Conservation (phyloP, 139 green algal species). For the Asterochloris erici region DNA sequence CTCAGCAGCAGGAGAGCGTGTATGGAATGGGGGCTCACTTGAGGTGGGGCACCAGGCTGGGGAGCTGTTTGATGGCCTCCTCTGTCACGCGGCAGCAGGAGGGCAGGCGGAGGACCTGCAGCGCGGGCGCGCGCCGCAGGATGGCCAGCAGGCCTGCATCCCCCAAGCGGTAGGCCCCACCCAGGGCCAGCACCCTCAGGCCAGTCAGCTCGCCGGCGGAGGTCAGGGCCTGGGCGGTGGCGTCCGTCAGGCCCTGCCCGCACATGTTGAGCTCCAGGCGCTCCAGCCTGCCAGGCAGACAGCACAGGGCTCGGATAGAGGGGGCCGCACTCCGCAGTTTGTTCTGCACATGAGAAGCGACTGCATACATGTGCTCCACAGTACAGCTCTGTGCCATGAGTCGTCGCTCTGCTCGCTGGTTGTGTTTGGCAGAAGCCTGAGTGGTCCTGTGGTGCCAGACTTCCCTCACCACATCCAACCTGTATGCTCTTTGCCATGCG, state of each 20-base stretch:
- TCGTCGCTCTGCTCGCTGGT: too few relatives aligned
- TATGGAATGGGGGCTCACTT: not conserved
- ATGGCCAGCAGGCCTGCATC: conserved; percentile 43
- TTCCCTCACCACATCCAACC: too few relatives aligned
- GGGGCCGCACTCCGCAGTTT: not conserved
- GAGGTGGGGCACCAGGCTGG: conserved; percentile 37
- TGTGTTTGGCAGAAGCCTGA: too few relatives aligned
- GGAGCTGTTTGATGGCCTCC: conserved; percentile 32
- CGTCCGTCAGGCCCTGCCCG: conserved; percentile 56
- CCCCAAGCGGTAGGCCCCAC: conserved; percentile 57
- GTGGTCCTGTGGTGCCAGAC: too few relatives aligned
- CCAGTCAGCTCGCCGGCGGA: conserved; percentile 9
- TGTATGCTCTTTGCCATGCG: too few relatives aligned
- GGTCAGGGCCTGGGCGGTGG: conserved; percentile 28
- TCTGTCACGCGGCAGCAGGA: conserved; percentile 39
- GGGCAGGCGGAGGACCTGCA: conserved; percentile 32
- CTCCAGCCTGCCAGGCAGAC: conserved; percentile 35
- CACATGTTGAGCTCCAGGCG: conserved; percentile 57
- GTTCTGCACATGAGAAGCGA: too few relatives aligned
- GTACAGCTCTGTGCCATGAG: too few relatives aligned
- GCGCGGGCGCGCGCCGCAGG: conserved; percentile 19
- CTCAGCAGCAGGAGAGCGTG: too few relatives aligned
- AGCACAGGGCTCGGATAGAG: not conserved
- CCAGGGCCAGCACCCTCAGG: conserved; percentile 41
- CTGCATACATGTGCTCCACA: too few relatives aligned